Conservation (phyloP, 2,329 filamentous ascomycete genomes). For the Myriosclerotinia scirpicola region DNA sequence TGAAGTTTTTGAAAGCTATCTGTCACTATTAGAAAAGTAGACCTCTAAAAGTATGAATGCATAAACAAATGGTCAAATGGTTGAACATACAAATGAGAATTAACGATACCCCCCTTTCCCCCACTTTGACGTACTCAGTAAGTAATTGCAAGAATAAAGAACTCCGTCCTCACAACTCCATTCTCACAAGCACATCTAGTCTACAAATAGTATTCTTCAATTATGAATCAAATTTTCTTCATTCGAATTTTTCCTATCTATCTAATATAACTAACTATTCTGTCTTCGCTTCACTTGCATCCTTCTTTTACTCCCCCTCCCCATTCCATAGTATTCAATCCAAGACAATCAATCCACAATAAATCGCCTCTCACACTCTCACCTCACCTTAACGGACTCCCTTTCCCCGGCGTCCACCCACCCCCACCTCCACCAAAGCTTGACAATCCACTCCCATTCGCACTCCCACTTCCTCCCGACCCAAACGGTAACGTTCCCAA, state of each 20-base stretch:
- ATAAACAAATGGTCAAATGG: too few relatives aligned
- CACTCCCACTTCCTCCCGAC: conserved; percentile 10
- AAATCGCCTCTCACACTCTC: background rate
- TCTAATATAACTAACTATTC: background rate
- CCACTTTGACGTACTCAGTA: background rate
- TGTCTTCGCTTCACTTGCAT: background rate
- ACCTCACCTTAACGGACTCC: conserved; percentile 17
- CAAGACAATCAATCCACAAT: background rate
- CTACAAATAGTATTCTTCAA: background rate
- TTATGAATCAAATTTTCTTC: background rate
- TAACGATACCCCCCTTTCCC: background rate
- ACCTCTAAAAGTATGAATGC: too few relatives aligned
- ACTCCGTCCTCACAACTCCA: too few relatives aligned
- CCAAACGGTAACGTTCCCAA: conserved; percentile 7
- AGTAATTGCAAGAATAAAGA: too few relatives aligned
- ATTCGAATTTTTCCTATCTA: background rate
- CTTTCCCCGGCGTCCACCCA: conserved; percentile 19
- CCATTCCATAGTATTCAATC: background rate
- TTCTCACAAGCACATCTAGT: too few relatives aligned
- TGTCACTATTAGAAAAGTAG: too few relatives aligned
- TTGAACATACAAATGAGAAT: background rate
- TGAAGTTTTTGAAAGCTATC: too few relatives aligned
- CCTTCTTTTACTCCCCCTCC: conserved; percentile 4
- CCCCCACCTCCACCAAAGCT: conserved; percentile 18
- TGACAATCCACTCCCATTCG: conserved; percentile 11